Conservation (phyloP, 2,329 filamentous ascomycete genomes). For the Stachybotrys chlorohalonatus region DNA sequence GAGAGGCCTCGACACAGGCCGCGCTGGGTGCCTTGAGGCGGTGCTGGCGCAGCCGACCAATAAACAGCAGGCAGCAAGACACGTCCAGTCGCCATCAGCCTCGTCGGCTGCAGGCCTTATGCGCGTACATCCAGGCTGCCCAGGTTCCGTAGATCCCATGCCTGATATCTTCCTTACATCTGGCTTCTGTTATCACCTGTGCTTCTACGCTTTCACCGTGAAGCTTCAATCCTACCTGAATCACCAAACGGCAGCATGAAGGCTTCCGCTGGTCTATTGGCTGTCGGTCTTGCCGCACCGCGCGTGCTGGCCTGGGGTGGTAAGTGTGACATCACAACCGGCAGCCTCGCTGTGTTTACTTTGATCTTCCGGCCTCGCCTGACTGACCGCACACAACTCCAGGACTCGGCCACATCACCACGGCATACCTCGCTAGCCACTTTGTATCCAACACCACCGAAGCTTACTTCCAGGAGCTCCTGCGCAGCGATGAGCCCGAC, state of each 20-base stretch:
- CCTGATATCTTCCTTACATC: no score
- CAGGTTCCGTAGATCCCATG: no score
- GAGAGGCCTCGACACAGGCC: not conserved
- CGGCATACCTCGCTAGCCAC: constrained; percentile 52
- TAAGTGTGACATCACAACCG: constrained; percentile 13
- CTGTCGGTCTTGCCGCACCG: constrained; percentile 22
- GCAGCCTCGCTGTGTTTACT: no score
- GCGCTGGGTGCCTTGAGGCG: not conserved
- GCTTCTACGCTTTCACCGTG: no score
- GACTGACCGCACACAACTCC: constrained; percentile 6
- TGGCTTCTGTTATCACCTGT: no score
- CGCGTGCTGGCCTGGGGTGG: constrained; percentile 31
- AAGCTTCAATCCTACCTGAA: no score
- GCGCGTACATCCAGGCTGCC: not conserved
- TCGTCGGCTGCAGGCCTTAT: not conserved
- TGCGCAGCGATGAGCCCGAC: constrained; percentile 43
- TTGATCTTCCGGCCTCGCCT: not conserved
- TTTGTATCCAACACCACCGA: constrained; percentile 50
- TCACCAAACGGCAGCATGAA: constrained; percentile 16
- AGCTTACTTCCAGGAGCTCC: constrained; percentile 45
- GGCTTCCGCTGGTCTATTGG: constrained; percentile 16
- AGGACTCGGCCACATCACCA: constrained; percentile 58
- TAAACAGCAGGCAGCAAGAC: not conserved
- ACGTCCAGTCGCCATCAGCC: not conserved
- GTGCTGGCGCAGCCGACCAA: not conserved